phyloP scores from a whole-genome alignment of 106 monocot genomes.

The Acorus gramineus region DNA sequence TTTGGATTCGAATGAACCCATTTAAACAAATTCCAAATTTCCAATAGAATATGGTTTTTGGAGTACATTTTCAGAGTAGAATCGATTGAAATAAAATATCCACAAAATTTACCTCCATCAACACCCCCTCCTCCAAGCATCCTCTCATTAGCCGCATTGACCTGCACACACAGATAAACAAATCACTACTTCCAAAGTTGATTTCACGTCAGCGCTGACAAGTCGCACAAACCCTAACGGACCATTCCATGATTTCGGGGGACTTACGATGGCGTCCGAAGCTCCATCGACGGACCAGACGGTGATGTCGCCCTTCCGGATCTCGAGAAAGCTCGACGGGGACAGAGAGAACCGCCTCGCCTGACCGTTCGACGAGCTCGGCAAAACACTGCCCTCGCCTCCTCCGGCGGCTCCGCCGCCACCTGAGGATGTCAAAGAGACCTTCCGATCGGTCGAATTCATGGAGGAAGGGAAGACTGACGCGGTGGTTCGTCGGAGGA shows the following conservation, averaged over 20 bases:
- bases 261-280: slow-evolving; percentile 76
- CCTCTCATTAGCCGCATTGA: slow-evolving; percentile 75
- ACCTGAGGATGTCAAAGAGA: too few relatives aligned
- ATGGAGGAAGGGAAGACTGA: too few relatives aligned
- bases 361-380: not conserved
- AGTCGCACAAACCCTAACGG: not conserved
- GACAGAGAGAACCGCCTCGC: slow-evolving; percentile 44
- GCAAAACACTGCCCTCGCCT: too few relatives aligned
- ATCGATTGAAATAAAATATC: not conserved
- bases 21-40: too few relatives aligned
- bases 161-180: slow-evolving; percentile 20
- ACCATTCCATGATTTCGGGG: not conserved
- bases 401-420: too few relatives aligned
- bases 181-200: not conserved
- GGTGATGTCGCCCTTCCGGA: slow-evolving; percentile 76
- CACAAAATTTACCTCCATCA: slow-evolving; percentile 63
- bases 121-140: slow-evolving; percentile 94
- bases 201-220: not conserved
- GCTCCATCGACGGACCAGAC: slow-evolving; percentile 67
- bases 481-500: too few relatives aligned
- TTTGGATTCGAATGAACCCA: too few relatives aligned
- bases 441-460: too few relatives aligned
- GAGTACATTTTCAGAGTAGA: not conserved
- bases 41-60: not conserved
- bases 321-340: slow-evolving; percentile 44